Evolutionary conservation across 257 asterid species (phyloP).

Genomic region (Perilla frutescens): DNA sequence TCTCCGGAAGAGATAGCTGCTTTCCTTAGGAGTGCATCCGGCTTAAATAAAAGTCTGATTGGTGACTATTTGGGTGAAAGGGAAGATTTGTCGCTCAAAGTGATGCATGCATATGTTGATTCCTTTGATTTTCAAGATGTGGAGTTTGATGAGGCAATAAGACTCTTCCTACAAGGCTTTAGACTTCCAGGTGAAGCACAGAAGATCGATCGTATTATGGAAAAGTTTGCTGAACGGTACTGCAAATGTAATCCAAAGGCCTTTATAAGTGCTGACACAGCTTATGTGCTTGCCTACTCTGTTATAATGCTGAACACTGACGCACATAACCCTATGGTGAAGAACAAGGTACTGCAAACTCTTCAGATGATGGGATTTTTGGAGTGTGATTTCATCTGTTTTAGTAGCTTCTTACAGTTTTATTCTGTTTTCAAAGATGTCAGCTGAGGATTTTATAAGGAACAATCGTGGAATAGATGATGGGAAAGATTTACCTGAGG

Average conservation of each 20-base stretch:
- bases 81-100: slow-evolving; percentile 87
- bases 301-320: slow-evolving; percentile 97
- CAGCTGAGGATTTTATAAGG: slow-evolving; percentile 89
- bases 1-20: slow-evolving; percentile 89
- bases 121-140: slow-evolving; percentile 91
- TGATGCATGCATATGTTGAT: slow-evolving; percentile 98
- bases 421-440: slow-evolving; percentile 64
- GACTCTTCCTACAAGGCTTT: slow-evolving; percentile 88
- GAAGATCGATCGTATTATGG: slow-evolving; percentile 97
- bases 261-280: slow-evolving; percentile 97
- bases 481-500: slow-evolving; percentile 96
- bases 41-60: slow-evolving; percentile 86
- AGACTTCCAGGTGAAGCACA: slow-evolving; percentile 99
- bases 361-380: slow-evolving; percentile 20
- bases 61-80: slow-evolving; percentile 99
- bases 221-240: slow-evolving; percentile 94
- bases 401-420: slow-evolving; percentile 35
- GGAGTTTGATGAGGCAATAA: slow-evolving; percentile 98
- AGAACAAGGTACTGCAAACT: slow-evolving; percentile 74
- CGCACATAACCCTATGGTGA: slow-evolving; percentile 98
- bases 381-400: slow-evolving; percentile 17
- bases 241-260: slow-evolving; percentile 93
- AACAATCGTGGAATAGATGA: slow-evolving; percentile 99
- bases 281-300: slow-evolving; percentile 97
- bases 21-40: slow-evolving; percentile 88